These are phyloP conservation scores for Hyaloscypha bicolor DNA, from an alignment of 495 filamentous ascomycete species.

Conservation along the genomic window DNA sequence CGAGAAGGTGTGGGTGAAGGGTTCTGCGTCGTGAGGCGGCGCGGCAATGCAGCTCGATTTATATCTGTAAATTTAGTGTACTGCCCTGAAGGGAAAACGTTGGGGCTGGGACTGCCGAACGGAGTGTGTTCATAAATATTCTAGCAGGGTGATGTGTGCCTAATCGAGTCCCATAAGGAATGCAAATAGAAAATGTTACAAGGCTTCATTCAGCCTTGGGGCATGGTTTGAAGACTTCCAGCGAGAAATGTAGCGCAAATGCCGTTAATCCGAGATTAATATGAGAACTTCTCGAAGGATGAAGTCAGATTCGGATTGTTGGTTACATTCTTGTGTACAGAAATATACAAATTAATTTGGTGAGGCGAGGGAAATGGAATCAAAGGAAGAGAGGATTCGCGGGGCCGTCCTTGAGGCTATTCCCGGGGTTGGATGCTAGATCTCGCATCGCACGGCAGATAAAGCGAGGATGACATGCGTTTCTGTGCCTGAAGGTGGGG, in stretches of 20 bases:
- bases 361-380: not conserved
- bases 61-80: not conserved
- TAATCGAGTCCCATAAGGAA: not conserved
- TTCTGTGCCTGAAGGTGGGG: not conserved
- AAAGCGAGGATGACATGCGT: not conserved
- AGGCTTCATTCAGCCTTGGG: not conserved
- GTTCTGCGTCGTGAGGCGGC: conserved; percentile 41
- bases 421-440: not conserved
- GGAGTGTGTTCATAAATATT: not conserved
- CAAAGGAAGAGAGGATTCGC: not conserved
- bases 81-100: not conserved
- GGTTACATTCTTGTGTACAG: not conserved
- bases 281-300: not conserved
- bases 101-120: not conserved
- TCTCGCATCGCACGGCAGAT: not conserved
- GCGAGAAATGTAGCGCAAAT: not conserved
- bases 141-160: not conserved
- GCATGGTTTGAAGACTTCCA: not conserved
- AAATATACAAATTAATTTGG: not conserved
- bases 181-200: not conserved
- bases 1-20: conserved; percentile 55
- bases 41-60: conserved; percentile 27
- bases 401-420: not conserved
- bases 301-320: not conserved
- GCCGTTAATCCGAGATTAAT: not conserved